Evolutionary conservation across 2,329 filamentous ascomycete species (phyloP).

Genomic region (Verticillium dahliae): DNA sequence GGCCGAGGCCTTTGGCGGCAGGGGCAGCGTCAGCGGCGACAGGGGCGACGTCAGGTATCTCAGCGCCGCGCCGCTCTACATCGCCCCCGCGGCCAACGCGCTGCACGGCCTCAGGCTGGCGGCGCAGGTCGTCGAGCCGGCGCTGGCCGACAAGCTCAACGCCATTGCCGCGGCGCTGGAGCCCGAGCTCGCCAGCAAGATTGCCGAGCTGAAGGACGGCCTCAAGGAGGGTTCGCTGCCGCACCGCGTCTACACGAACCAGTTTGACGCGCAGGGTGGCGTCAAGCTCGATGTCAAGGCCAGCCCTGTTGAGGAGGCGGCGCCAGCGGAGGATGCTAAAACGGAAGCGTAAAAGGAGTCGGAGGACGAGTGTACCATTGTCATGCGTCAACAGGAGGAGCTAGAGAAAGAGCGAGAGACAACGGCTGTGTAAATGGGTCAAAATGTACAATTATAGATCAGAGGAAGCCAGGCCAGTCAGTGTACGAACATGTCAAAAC

Average conservation of each 20-base stretch:
- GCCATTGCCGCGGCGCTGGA: conserved; percentile 30
- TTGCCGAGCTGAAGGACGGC: conserved; percentile 9
- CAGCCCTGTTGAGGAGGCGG: not conserved
- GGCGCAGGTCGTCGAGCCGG: conserved; percentile 29
- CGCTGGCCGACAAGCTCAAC: conserved; percentile 28
- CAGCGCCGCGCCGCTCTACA: not conserved
- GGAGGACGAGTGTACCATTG: too few species aligned
- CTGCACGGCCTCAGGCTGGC: conserved; percentile 39
- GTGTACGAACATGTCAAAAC: conserved; percentile 11
- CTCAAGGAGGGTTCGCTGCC: not conserved
- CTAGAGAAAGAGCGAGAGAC: not conserved
- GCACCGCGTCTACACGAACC: not conserved
- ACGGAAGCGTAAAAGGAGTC: not conserved
- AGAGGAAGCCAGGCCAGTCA: conserved; percentile 6
- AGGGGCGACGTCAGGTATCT: conserved; percentile 20
- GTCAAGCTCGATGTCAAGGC: conserved; percentile 1
- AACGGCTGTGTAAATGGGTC: conserved; percentile 2
- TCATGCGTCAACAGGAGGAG: too few species aligned
- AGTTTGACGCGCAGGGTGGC: not conserved
- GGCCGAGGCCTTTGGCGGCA: conserved; percentile 17
- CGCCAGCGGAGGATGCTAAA: not conserved
- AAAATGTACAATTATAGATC: conserved; percentile 13
- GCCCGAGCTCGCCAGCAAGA: conserved; percentile 25
- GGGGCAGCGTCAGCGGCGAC: not conserved
- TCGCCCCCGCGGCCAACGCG: conserved; percentile 26